These are phyloP conservation scores for Cladorrhinum sp. DNA, from an alignment of 2,329 filamentous ascomycete species.

Conservation along the genomic window DNA sequence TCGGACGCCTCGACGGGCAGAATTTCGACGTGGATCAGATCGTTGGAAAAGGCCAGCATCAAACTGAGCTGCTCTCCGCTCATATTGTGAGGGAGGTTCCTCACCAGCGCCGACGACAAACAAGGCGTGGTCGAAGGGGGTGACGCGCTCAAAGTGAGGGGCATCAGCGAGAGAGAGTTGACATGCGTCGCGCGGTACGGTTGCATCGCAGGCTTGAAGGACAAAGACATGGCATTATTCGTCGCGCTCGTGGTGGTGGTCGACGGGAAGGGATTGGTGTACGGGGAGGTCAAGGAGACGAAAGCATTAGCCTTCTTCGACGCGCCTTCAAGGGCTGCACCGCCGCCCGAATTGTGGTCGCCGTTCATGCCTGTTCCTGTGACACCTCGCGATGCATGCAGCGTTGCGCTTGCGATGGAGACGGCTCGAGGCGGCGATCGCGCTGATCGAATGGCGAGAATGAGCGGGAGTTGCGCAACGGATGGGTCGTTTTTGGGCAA, in stretches of 20 bases:
- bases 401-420: constrained; percentile 25
- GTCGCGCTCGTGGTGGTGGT: constrained; percentile 28
- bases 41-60: constrained; percentile 59
- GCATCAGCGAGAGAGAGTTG: constrained; percentile 36
- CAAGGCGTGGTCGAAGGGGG: constrained; percentile 37
- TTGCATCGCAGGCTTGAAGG: constrained; percentile 42
- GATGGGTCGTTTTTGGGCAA: constrained; percentile 7
- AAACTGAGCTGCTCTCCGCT: constrained; percentile 52
- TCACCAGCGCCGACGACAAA: constrained; percentile 48
- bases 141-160: constrained; percentile 33
- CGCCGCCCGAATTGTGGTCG: constrained; percentile 25
- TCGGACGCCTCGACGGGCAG: constrained; percentile 48
- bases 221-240: constrained; percentile 44
- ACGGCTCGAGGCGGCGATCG: constrained; percentile 30
- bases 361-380: constrained; percentile 30
- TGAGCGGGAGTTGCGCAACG: constrained; percentile 22
- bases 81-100: constrained; percentile 52
- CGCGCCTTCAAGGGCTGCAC: constrained; percentile 28
- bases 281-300: constrained; percentile 32
- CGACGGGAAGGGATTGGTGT: constrained; percentile 34
- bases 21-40: constrained; percentile 51
- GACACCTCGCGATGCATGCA: constrained; percentile 32
- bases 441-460: constrained; percentile 32
- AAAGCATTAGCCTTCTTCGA: constrained; percentile 34
- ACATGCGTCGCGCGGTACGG: constrained; percentile 37